phyloP scores from a whole-genome alignment of 495 filamentous ascomycete species.

The Sordaria brevicollis region DNA sequence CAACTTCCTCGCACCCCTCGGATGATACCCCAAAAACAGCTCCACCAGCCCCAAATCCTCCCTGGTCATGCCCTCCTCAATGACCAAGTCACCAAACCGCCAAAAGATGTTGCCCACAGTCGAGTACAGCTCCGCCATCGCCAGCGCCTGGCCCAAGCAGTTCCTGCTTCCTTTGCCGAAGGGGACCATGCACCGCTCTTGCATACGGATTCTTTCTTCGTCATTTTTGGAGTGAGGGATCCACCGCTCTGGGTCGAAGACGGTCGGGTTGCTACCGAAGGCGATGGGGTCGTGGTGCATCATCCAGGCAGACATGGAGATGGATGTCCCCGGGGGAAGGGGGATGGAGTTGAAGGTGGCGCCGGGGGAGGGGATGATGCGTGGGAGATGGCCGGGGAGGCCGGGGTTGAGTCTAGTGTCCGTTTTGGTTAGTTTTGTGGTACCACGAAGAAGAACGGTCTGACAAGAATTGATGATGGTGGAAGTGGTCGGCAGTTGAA shows the following conservation, averaged over 20 bases:
- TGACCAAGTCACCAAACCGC: conserved; percentile 4
- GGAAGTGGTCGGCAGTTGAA: neutral
- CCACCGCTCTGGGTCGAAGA: conserved; percentile 39
- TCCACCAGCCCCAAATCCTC: conserved; percentile 5
- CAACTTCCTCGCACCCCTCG: neutral
- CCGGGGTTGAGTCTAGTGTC: conserved; percentile 14
- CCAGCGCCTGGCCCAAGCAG: conserved; percentile 41
- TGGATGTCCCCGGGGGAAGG: conserved; percentile 7
- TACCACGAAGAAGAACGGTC: too few species aligned
- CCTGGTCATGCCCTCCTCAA: neutral
- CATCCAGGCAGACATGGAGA: conserved; percentile 11
- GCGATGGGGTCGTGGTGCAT: conserved; percentile 30
- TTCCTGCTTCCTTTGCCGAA: conserved; percentile 35
- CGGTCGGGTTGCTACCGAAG: conserved; percentile 24
- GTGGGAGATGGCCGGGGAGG: conserved; percentile 11
- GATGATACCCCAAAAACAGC: conserved; percentile 10
- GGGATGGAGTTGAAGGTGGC: conserved; percentile 12
- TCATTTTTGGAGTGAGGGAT: conserved; percentile 3
- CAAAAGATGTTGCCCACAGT: conserved; percentile 33
- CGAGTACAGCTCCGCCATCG: conserved; percentile 36
- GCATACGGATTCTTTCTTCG: conserved; percentile 15
- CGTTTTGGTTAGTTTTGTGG: too few species aligned
- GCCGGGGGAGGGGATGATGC: conserved; percentile 14
- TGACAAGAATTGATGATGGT: neutral
- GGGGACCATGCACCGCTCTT: conserved; percentile 30